Conservation (phyloP, 108 stramenopile species). For the Cyclostephanos tholiformis region DNA sequence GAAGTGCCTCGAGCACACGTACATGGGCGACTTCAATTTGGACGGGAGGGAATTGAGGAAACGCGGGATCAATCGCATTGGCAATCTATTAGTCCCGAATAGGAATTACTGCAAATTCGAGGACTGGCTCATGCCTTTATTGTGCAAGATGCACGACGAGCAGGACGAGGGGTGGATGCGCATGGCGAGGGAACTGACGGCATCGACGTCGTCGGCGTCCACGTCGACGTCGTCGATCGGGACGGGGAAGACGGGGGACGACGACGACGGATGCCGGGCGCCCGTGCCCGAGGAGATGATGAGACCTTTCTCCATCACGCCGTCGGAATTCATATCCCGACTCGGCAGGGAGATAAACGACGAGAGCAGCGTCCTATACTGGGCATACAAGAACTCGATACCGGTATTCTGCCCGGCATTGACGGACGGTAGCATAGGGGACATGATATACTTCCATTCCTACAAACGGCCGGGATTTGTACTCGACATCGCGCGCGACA, state of each 20-base stretch:
- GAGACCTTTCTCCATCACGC: conserved; percentile 84
- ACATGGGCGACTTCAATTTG: conserved; percentile 94
- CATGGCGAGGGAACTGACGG: conserved; percentile 51
- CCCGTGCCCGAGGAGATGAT: neutral
- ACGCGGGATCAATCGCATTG: conserved; percentile 97
- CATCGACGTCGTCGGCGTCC: conserved; percentile 14
- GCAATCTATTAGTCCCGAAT: conserved; percentile 96
- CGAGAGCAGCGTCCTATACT: conserved; percentile 94
- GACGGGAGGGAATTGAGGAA: conserved; percentile 84
- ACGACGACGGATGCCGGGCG: too few relatives aligned
- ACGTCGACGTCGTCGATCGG: conserved; percentile 16
- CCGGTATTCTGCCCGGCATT: conserved; percentile 99
- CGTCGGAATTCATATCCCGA: conserved; percentile 93
- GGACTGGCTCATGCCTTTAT: conserved; percentile 95
- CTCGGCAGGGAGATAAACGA: conserved; percentile 95
- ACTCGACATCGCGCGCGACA: conserved; percentile 94
- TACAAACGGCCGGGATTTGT: conserved; percentile 98
- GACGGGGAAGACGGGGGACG: neutral
- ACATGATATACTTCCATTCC: conserved; percentile 99
- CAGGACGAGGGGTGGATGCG: conserved; percentile 74
- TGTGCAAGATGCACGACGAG: conserved; percentile 96
- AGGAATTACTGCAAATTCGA: conserved; percentile 99
- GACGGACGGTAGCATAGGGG: conserved; percentile 98
- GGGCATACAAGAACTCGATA: conserved; percentile 96
- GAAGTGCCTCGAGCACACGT: conserved; percentile 97